Evolutionary conservation across 2,329 filamentous ascomycete species (phyloP).

Genomic region (Claviceps fusiformis): DNA sequence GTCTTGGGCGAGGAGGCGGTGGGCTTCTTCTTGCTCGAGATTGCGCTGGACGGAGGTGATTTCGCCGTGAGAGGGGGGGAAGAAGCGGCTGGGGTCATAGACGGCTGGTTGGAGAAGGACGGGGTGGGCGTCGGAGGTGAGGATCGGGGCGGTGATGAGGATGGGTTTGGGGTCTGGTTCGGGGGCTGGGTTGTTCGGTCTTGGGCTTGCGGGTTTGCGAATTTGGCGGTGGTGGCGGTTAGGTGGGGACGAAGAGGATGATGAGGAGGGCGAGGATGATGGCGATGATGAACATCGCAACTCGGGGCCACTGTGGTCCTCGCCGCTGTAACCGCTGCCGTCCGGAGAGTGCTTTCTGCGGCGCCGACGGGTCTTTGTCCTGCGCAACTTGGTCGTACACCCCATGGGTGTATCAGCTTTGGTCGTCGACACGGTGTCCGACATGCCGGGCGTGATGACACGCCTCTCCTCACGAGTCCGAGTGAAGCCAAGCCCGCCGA

Average conservation of each 20-base stretch:
- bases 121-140: constrained; percentile 33
- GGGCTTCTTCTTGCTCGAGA: constrained; percentile 40
- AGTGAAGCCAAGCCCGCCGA: constrained; percentile 25
- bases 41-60: constrained; percentile 46
- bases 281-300: constrained; percentile 4
- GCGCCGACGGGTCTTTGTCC: constrained; percentile 23
- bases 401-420: constrained; percentile 18
- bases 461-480: constrained; percentile 20
- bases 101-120: constrained; percentile 43
- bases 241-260: constrained; percentile 8
- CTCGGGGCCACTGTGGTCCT: constrained; percentile 10
- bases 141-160: constrained; percentile 40
- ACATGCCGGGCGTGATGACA: constrained; percentile 15
- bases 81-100: constrained; percentile 31
- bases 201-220: constrained; percentile 13
- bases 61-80: constrained; percentile 23
- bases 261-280: neutral
- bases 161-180: constrained; percentile 18
- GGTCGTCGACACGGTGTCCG: constrained; percentile 14
- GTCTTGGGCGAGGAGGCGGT: constrained; percentile 44
- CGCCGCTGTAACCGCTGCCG: constrained; percentile 17
- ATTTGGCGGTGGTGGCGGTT: constrained; percentile 6
- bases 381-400: constrained; percentile 36
- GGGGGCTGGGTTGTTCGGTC: constrained; percentile 11
- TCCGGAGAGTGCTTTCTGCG: constrained; percentile 21